Conservation (phyloP, 352 stramenopile species). For the Phytophthora sp. region DNA sequence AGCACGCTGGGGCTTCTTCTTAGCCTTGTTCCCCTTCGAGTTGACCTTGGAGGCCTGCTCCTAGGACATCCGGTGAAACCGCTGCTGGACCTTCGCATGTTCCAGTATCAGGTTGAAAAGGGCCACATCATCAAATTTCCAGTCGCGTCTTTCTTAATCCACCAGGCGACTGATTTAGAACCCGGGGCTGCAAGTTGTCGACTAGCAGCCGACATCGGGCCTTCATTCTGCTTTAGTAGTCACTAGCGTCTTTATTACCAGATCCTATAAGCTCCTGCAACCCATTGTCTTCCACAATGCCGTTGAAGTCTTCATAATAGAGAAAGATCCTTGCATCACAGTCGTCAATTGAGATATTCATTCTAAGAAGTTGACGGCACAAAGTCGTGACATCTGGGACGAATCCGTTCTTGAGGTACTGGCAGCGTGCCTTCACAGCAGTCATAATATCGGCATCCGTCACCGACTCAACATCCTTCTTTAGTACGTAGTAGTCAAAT, state of each 20-base stretch:
- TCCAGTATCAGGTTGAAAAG: constrained; percentile 13
- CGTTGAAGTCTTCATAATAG: constrained; percentile 9
- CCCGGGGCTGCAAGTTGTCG: constrained; percentile 2
- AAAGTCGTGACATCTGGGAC: constrained; percentile 10
- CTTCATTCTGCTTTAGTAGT: constrained; percentile 1
- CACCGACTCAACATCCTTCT: neutral
- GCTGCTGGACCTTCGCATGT: constrained; percentile 1
- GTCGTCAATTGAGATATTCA: constrained; percentile 10
- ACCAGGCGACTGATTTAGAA: neutral
- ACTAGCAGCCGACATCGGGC: neutral
- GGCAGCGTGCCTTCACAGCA: neutral
- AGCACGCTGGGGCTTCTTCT: neutral
- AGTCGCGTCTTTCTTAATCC: too few relatives aligned
- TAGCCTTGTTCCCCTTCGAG: neutral
- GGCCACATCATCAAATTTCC: neutral
- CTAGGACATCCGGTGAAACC: neutral
- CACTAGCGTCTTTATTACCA: neutral
- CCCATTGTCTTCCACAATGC: constrained; percentile 1
- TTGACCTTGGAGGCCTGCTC: neutral
- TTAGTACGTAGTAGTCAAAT: constrained; percentile 10
- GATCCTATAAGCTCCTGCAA: constrained; percentile 2
- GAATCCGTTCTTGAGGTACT: constrained; percentile 5
- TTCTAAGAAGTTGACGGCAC: neutral
- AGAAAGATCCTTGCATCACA: constrained; percentile 3
- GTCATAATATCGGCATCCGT: constrained; percentile 8